A percentile compares a stretch with the other conserved stretches of the same genome.
Evolutionary conservation across 2,329 filamentous ascomycete genomes (phyloP).

Genomic region (Verticillium nubilum): DNA sequence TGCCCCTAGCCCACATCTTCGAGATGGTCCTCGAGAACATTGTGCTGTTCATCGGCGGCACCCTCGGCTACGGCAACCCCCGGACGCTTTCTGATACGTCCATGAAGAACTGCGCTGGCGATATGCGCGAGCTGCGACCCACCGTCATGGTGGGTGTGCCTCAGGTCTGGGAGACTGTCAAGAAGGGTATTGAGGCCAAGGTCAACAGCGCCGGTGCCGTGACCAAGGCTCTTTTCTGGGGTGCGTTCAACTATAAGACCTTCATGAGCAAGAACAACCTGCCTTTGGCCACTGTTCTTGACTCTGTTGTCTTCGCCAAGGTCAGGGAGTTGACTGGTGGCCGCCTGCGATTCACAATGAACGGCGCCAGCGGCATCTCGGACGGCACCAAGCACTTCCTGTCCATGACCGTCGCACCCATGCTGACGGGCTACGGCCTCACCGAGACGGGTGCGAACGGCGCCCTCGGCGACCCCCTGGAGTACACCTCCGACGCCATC

Average conservation of each 20-base stretch:
- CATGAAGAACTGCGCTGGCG: conserved; percentile 84
- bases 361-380: conserved; percentile 86
- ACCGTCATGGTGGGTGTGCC: conserved; percentile 92
- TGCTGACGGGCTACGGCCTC: conserved; percentile 90
- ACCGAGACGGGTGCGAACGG: conserved; percentile 90
- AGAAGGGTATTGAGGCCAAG: conserved; percentile 84
- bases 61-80: conserved; percentile 88
- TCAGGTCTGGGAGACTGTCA: conserved; percentile 94
- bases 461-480: conserved; percentile 74
- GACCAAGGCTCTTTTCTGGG: conserved; percentile 72
- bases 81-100: conserved; percentile 82
- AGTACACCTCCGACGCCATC: conserved; percentile 73
- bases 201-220: conserved; percentile 68
- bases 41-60: conserved; percentile 82
- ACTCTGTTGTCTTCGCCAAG: conserved; percentile 84
- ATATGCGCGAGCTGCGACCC: conserved; percentile 87
- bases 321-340: conserved; percentile 88
- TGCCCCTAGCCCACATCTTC: conserved; percentile 92
- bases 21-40: conserved; percentile 95
- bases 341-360: conserved; percentile 82
- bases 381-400: conserved; percentile 86
- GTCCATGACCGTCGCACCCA: conserved; percentile 85
- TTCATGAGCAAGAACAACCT: conserved; percentile 54
- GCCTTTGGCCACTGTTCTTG: conserved; percentile 65
- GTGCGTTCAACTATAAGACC: conserved; percentile 53